A percentile compares a stretch with the other conserved stretches of the same genome.
Evolutionary conservation across 768 basidiomycete species (phyloP).

Genomic region (Termitomyces sp.): DNA sequence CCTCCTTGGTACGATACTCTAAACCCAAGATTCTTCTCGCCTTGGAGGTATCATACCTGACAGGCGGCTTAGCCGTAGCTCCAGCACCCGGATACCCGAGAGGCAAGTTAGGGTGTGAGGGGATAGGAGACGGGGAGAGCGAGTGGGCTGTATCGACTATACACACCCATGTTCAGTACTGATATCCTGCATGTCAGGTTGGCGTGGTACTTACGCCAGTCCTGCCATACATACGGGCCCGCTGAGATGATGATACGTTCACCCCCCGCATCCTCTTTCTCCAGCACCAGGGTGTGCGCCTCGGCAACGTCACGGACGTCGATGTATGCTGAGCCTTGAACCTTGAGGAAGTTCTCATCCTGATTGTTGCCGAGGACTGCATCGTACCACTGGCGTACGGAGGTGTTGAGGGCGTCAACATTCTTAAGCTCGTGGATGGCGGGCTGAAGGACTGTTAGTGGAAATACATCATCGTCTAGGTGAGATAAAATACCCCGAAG

Average conservation of each 20-base stretch:
- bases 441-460: constrained; percentile 25
- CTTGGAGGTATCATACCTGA: constrained; percentile 33
- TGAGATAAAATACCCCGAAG: constrained; percentile 23
- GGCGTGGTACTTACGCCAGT: constrained; percentile 20
- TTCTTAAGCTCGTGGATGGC: constrained; percentile 30
- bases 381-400: constrained; percentile 29
- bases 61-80: constrained; percentile 20
- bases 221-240: constrained; percentile 23
- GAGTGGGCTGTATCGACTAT: constrained; percentile 37
- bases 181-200: background rate
- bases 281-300: constrained; percentile 48
- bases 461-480: background rate
- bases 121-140: constrained; percentile 25
- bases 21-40: constrained; percentile 36
- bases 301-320: constrained; percentile 49
- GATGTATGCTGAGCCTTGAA: constrained; percentile 26
- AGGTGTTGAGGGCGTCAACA: constrained; percentile 31
- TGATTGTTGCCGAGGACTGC: constrained; percentile 21
- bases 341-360: constrained; percentile 17
- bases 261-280: constrained; percentile 43
- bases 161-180: background rate
- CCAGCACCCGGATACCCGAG: constrained; percentile 32
- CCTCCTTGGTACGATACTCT: constrained; percentile 35
- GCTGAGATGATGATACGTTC: constrained; percentile 46
- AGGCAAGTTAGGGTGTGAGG: constrained; percentile 22